Conservation (phyloP, 208 protist species). For the Herpetomonas tarakana region DNA sequence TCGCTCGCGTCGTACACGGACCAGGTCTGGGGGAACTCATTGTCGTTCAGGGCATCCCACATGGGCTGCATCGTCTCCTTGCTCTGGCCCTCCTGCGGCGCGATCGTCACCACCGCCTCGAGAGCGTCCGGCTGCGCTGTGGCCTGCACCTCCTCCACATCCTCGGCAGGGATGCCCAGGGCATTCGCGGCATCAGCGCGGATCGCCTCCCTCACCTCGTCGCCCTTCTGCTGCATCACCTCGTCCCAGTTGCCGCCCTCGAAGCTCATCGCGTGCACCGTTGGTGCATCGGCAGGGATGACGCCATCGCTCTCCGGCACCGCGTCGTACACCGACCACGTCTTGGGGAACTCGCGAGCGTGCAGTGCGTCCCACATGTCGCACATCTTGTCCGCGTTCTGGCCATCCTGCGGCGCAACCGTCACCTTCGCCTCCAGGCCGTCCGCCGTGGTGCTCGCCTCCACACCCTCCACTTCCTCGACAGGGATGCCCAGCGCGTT, state of each 20-base stretch:
- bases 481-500: slow-evolving; percentile 24
- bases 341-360: slow-evolving; percentile 7
- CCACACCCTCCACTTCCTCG: slow-evolving; percentile 22
- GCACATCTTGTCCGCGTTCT: not conserved
- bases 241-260: slow-evolving; percentile 35
- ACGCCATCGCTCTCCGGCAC: not conserved
- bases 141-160: slow-evolving; percentile 21
- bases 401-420: not conserved
- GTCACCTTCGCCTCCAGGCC: slow-evolving; percentile 6
- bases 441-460: slow-evolving; percentile 14
- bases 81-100: not conserved
- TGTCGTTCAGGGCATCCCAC: slow-evolving; percentile 1
- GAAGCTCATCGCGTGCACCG: slow-evolving; percentile 24
- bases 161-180: slow-evolving; percentile 22
- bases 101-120: not conserved
- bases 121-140: slow-evolving; percentile 15
- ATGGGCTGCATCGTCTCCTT: not conserved
- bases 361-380: slow-evolving; percentile 1
- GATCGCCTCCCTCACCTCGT: slow-evolving; percentile 35
- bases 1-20: slow-evolving; percentile 27
- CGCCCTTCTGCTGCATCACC: slow-evolving; percentile 23
- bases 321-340: slow-evolving; percentile 29
- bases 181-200: slow-evolving; percentile 32
- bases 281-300: slow-evolving; percentile 7
- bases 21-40: slow-evolving; percentile 13